phyloP scores from a whole-genome alignment of 495 filamentous ascomycete species.

The Tuber microsphaerosporum region DNA sequence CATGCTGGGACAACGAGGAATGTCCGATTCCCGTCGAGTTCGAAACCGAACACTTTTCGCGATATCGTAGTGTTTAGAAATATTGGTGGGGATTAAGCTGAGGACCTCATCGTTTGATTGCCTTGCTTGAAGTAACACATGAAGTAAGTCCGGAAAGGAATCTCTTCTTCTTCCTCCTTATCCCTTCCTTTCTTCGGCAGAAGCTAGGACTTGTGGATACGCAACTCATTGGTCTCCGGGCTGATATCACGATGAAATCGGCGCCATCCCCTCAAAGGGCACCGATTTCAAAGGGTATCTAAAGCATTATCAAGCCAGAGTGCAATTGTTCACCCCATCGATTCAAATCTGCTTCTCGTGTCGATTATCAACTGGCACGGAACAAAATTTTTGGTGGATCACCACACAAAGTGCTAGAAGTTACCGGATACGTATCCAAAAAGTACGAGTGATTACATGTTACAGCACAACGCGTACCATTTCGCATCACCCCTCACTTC shows the following conservation, averaged over 20 bases:
- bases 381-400: neutral
- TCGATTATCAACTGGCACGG: neutral
- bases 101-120: neutral
- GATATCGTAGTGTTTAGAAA: neutral
- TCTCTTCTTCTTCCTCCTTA: neutral
- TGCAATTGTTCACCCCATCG: neutral
- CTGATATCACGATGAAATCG: neutral
- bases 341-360: neutral
- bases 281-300: neutral
- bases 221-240: neutral
- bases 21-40: neutral
- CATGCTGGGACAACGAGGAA: neutral
- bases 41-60: neutral
- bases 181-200: neutral
- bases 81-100: neutral
- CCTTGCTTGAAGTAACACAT: neutral
- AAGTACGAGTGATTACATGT: neutral
- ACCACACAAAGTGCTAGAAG: neutral
- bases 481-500: neutral
- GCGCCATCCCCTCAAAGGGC: neutral
- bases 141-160: neutral
- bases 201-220: neutral
- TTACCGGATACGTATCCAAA: neutral
- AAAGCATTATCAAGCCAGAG: neutral
- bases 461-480: neutral